Evolutionary conservation across 2,329 filamentous ascomycete genomes (phyloP).

Genomic region (Penicillium sp.): DNA sequence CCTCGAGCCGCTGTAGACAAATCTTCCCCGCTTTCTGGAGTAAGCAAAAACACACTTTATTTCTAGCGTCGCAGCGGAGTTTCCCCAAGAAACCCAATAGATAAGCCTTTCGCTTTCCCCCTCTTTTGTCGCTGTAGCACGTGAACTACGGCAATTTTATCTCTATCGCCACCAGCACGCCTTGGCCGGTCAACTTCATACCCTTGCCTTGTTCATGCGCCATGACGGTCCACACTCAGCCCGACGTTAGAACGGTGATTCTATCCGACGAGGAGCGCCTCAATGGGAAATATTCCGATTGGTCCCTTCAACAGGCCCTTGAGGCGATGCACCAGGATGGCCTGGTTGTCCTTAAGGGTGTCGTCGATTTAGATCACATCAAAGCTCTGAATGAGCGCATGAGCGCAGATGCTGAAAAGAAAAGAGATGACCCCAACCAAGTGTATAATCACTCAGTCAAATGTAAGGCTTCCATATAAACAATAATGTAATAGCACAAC

Average conservation of each 20-base stretch:
- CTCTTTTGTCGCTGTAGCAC: background rate
- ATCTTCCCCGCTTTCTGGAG: background rate
- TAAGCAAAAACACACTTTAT: too few species aligned
- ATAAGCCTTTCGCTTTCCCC: background rate
- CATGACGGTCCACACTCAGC: background rate
- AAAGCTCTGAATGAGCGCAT: background rate
- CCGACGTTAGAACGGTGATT: background rate
- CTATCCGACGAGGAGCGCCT: background rate
- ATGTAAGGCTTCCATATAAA: background rate
- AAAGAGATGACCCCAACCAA: background rate
- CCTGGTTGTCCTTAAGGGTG: background rate
- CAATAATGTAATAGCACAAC: background rate
- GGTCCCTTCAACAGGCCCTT: background rate
- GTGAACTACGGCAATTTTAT: background rate
- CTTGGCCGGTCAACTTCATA: background rate
- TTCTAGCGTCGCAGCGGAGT: background rate
- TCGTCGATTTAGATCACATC: background rate
- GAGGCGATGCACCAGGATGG: constrained; percentile 1
- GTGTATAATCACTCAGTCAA: background rate
- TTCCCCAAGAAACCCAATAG: background rate
- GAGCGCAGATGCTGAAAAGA: background rate
- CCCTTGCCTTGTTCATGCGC: background rate
- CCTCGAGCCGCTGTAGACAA: background rate
- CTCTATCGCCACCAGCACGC: background rate
- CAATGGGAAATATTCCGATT: background rate